phyloP scores from a whole-genome alignment of 352 stramenopile genomes.

The Lagenidium sp. region DNA sequence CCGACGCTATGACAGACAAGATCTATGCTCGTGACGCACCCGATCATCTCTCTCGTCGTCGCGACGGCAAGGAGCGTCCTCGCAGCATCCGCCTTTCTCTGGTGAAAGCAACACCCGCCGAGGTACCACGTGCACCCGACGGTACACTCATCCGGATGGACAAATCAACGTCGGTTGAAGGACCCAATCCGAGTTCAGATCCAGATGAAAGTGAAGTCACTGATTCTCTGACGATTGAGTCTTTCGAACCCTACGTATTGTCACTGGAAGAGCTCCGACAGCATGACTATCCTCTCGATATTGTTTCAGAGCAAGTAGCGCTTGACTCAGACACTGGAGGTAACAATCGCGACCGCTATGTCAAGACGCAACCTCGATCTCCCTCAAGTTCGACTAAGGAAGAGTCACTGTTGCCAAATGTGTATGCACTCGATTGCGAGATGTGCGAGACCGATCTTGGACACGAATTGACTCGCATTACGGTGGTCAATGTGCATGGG shows the following conservation, averaged over 20 bases:
- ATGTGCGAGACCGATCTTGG: slow-evolving; percentile 87
- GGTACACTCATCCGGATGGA: slow-evolving; percentile 22
- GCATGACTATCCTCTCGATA: slow-evolving; percentile 56
- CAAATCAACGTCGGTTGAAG: slow-evolving; percentile 4
- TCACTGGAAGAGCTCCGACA: slow-evolving; percentile 56
- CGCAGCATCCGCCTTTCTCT: slow-evolving; percentile 57
- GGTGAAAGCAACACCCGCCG: slow-evolving; percentile 41
- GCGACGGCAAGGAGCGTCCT: slow-evolving; percentile 16
- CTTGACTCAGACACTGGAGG: slow-evolving; percentile 38
- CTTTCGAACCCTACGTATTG: slow-evolving; percentile 48
- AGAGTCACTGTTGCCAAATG: slow-evolving; percentile 12
- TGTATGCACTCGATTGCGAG: slow-evolving; percentile 84
- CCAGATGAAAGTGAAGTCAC: slow-evolving; percentile 8
- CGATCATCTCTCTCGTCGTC: slow-evolving; percentile 44
- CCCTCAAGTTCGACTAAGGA: neutral
- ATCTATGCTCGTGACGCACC: slow-evolving; percentile 52
- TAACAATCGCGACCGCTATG: slow-evolving; percentile 41
- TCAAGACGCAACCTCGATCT: slow-evolving; percentile 32
- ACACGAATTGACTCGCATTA: slow-evolving; percentile 77
- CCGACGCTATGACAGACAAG: slow-evolving; percentile 49
- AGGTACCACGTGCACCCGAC: slow-evolving; percentile 38
- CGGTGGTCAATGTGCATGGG: slow-evolving; percentile 49
- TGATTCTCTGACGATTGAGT: slow-evolving; percentile 8
- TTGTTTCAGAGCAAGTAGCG: slow-evolving; percentile 46
- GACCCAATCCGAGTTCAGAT: neutral